A percentile compares a stretch with the other conserved stretches of the same genome.
Evolutionary conservation across 192 early-diverging fungal genomes (phyloP).

Genomic region (Backusella luteola): DNA sequence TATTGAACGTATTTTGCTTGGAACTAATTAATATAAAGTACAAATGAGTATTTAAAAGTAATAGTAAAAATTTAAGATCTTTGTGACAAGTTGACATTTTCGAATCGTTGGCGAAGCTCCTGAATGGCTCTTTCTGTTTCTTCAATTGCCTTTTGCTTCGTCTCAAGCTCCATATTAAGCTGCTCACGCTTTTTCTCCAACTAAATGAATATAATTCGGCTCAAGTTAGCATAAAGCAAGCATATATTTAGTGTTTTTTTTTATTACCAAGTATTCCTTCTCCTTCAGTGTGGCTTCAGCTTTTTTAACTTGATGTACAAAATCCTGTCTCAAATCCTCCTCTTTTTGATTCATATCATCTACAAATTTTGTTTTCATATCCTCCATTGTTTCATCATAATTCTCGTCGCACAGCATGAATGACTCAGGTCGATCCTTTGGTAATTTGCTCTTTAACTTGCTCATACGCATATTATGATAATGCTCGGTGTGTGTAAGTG

Average conservation of each 20-base stretch:
- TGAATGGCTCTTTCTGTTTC: not conserved
- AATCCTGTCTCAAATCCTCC: slow-evolving; percentile 49
- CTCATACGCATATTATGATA: slow-evolving; percentile 70
- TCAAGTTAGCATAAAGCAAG: not conserved
- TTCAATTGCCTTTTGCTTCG: not conserved
- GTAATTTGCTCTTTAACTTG: slow-evolving; percentile 49
- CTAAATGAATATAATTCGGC: not conserved
- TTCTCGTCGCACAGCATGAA: slow-evolving; percentile 79
- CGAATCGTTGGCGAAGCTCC: not conserved
- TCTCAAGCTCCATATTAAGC: not conserved
- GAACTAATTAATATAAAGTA: not conserved
- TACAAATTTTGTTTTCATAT: slow-evolving; percentile 59
- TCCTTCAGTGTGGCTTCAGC: slow-evolving; percentile 45
- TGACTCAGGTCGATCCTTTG: slow-evolving; percentile 71
- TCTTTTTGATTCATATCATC: slow-evolving; percentile 64
- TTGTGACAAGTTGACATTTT: not conserved
- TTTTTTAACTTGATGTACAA: slow-evolving; percentile 47
- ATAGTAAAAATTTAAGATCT: not conserved
- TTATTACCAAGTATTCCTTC: slow-evolving; percentile 46
- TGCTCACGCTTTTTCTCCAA: not conserved
- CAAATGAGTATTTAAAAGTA: no score
- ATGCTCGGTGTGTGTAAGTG: slow-evolving; percentile 74
- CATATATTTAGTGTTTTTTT: not conserved
- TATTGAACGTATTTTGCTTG: not conserved
- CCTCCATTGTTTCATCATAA: slow-evolving; percentile 71